phyloP scores from a whole-genome alignment of 2,329 filamentous ascomycete species.

The Mycogone perniciosa region DNA sequence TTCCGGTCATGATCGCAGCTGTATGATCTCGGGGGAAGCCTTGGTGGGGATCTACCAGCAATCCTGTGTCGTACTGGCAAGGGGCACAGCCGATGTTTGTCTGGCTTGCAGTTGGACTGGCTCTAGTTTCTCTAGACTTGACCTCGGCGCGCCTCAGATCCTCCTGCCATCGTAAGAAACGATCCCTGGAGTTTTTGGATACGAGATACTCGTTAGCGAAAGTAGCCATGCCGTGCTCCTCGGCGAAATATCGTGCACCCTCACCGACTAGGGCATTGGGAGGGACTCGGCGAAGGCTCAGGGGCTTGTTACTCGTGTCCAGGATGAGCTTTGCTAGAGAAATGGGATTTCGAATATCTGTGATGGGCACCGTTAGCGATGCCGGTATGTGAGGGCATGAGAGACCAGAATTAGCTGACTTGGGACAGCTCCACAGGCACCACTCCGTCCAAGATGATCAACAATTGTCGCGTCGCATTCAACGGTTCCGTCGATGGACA shows the following conservation, averaged over 20 bases:
- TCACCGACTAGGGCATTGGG: slow-evolving; percentile 85
- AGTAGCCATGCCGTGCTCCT: slow-evolving; percentile 66
- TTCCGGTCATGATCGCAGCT: slow-evolving; percentile 48
- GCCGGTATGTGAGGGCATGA: not conserved
- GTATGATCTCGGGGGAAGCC: slow-evolving; percentile 40
- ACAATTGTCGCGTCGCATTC: slow-evolving; percentile 94
- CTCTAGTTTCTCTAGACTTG: slow-evolving; percentile 29
- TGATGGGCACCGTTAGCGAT: not conserved
- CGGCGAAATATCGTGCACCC: slow-evolving; percentile 82
- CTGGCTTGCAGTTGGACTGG: slow-evolving; percentile 13
- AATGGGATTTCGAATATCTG: slow-evolving; percentile 90
- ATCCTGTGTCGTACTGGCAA: slow-evolving; percentile 29
- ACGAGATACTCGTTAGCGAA: slow-evolving; percentile 71
- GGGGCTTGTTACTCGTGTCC: slow-evolving; percentile 64
- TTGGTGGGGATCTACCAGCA: slow-evolving; percentile 21
- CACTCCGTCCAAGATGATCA: slow-evolving; percentile 84
- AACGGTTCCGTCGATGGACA: slow-evolving; percentile 82
- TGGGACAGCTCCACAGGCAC: slow-evolving; percentile 83
- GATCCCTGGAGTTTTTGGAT: slow-evolving; percentile 71
- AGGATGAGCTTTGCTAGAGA: slow-evolving; percentile 78
- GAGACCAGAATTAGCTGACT: slow-evolving; percentile 51
- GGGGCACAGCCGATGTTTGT: slow-evolving; percentile 19
- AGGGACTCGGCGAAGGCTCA: slow-evolving; percentile 84
- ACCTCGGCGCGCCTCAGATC: slow-evolving; percentile 61
- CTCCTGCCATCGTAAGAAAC: slow-evolving; percentile 71